Conservation (phyloP, 2,329 filamentous ascomycete species). For the Aspergillus chevalieri region DNA sequence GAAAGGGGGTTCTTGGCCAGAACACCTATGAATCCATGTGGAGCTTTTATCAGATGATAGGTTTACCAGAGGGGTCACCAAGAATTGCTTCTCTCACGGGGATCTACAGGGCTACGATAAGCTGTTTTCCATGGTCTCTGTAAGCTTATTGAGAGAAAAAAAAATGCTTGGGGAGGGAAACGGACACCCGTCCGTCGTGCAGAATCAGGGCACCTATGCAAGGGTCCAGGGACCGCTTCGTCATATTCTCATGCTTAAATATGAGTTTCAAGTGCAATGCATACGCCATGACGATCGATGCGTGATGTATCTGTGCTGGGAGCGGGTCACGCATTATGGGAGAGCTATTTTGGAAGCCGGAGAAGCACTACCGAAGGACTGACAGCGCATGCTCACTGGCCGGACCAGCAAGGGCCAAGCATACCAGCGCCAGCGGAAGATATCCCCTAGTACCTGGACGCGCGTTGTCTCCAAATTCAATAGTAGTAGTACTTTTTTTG, state of each 20-base stretch:
- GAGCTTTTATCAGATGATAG: neutral
- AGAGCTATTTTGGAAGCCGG: neutral
- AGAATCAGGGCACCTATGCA: neutral
- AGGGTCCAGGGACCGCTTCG: neutral
- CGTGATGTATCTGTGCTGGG: neutral
- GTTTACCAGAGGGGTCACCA: neutral
- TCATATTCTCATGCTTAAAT: neutral
- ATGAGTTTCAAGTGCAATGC: neutral
- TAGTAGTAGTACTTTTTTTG: conserved; percentile 2
- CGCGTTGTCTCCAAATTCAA: conserved; percentile 8
- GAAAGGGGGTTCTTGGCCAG: neutral
- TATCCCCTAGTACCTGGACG: conserved; percentile 7
- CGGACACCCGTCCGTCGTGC: neutral
- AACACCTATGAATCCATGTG: neutral
- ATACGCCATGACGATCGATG: neutral
- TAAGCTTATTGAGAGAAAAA: neutral
- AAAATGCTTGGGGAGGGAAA: neutral
- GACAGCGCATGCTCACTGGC: neutral
- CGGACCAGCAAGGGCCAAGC: conserved; percentile 8
- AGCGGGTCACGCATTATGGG: neutral
- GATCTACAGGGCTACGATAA: neutral
- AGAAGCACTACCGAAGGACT: neutral
- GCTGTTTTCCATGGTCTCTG: neutral
- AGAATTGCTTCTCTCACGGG: neutral
- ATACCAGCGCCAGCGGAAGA: conserved; percentile 4